Conservation (phyloP, 495 filamentous ascomycete species). For the Chaetomium tenue region DNA sequence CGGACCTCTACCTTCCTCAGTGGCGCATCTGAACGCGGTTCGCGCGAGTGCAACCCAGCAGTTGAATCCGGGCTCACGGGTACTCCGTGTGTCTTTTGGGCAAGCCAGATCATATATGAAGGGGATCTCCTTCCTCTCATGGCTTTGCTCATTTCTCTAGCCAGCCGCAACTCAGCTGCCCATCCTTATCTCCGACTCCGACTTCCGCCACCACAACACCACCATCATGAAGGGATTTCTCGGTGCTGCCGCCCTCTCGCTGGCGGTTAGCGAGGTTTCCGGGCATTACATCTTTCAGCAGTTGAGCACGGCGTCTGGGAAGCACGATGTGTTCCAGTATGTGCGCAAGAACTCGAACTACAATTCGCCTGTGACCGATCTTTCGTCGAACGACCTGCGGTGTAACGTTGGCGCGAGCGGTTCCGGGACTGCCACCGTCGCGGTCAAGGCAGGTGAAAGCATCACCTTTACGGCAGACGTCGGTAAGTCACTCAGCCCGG, state of each 20-base stretch:
- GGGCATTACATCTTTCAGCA: constrained; percentile 55
- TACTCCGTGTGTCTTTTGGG: neutral
- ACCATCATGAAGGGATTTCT: constrained; percentile 43
- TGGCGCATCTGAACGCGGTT: neutral
- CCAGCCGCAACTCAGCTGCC: neutral
- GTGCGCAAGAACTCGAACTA: constrained; percentile 57
- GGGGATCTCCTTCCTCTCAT: neutral
- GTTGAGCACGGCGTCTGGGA: constrained; percentile 42
- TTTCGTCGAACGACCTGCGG: constrained; percentile 53
- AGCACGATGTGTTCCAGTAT: constrained; percentile 49
- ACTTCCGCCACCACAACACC: neutral
- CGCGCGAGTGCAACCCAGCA: neutral
- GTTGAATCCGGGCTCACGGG: neutral
- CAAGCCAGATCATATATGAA: constrained; percentile 4
- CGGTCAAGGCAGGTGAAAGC: constrained; percentile 50
- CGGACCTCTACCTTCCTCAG: constrained; percentile 11
- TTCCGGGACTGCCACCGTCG: constrained; percentile 44
- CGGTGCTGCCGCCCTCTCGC: constrained; percentile 35
- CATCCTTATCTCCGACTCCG: neutral
- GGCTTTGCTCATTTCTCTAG: neutral
- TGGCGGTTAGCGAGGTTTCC: constrained; percentile 42
- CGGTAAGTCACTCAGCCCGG: too few relatives aligned
- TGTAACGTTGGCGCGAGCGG: constrained; percentile 59
- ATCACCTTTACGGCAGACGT: constrained; percentile 53
- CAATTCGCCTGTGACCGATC: constrained; percentile 60